Conservation (phyloP, 2,329 filamentous ascomycete species). For the Arthrobotrys pseudoclavata region DNA sequence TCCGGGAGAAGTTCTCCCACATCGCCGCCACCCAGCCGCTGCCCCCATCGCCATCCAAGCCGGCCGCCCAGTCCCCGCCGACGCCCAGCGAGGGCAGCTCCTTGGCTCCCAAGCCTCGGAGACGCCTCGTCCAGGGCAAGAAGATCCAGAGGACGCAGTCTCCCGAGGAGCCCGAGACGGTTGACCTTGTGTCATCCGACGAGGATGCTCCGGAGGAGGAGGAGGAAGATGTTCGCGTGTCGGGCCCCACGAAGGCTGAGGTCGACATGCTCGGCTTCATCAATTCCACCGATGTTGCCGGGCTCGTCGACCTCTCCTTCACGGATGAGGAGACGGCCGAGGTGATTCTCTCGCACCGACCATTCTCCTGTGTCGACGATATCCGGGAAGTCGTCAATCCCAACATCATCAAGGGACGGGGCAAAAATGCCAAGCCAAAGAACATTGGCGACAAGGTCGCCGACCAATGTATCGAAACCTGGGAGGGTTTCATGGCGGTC, state of each 20-base stretch:
- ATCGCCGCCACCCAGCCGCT: conserved; percentile 54
- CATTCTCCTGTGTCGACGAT: conserved; percentile 77
- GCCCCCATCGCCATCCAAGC: conserved; percentile 46
- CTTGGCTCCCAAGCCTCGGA: conserved; percentile 66
- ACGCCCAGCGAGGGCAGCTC: conserved; percentile 62
- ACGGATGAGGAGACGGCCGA: conserved; percentile 78
- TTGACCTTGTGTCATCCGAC: conserved; percentile 69
- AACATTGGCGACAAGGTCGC: conserved; percentile 77
- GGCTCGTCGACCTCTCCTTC: conserved; percentile 84
- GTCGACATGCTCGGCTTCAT: conserved; percentile 80
- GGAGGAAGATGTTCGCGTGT: conserved; percentile 66
- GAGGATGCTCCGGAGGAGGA: conserved; percentile 65
- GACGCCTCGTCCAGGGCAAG: conserved; percentile 66
- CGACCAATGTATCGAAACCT: conserved; percentile 79
- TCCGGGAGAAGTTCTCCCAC: conserved; percentile 59
- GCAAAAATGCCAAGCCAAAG: conserved; percentile 69
- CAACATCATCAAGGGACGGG: conserved; percentile 68
- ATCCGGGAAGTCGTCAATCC: conserved; percentile 74
- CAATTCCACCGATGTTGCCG: conserved; percentile 80
- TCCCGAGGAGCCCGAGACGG: conserved; percentile 65
- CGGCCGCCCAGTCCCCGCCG: conserved; percentile 14
- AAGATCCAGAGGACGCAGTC: conserved; percentile 63
- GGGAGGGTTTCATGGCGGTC: conserved; percentile 83
- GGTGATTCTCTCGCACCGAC: conserved; percentile 78
- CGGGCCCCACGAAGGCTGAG: conserved; percentile 65